phyloP scores from a whole-genome alignment of 495 filamentous ascomycete species.

The Penicillium arizonense region DNA sequence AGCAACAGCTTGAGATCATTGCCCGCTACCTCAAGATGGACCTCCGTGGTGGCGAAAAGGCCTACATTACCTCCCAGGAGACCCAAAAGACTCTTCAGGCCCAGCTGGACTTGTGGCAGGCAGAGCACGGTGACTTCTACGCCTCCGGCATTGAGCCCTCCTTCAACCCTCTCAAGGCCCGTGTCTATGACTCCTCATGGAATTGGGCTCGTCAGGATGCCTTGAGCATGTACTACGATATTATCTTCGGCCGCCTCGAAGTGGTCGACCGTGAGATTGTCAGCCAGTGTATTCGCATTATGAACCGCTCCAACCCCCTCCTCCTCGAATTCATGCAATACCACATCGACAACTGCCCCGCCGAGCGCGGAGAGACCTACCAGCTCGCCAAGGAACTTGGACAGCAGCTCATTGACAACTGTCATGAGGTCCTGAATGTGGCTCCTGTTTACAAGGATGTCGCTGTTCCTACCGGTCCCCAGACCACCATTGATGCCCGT shows the following conservation, averaged over 20 bases:
- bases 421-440: constrained; percentile 80
- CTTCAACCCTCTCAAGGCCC: constrained; percentile 89
- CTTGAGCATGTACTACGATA: constrained; percentile 97
- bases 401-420: constrained; percentile 93
- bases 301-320: constrained; percentile 96
- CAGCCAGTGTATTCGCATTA: constrained; percentile 95
- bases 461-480: constrained; percentile 83
- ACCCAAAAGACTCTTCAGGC: constrained; percentile 82
- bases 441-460: constrained; percentile 96
- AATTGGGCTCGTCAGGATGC: constrained; percentile 99
- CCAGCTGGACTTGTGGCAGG: constrained; percentile 91
- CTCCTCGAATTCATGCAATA: constrained; percentile 99
- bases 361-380: constrained; percentile 96
- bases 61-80: constrained; percentile 77
- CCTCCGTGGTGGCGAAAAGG: constrained; percentile 91
- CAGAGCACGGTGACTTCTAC: constrained; percentile 95
- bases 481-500: constrained; percentile 83
- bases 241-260: constrained; percentile 93
- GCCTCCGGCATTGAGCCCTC: constrained; percentile 90
- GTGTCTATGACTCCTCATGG: constrained; percentile 97
- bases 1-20: constrained; percentile 93
- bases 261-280: constrained; percentile 97
- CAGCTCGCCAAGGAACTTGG: constrained; percentile 94
- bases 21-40: constrained; percentile 97
- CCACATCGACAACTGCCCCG: constrained; percentile 98